Evolutionary conservation across 2,329 filamentous ascomycete species (phyloP), one percentile per base, ranked within the genome.

Genomic region (Exophiala mesophila): DNA sequence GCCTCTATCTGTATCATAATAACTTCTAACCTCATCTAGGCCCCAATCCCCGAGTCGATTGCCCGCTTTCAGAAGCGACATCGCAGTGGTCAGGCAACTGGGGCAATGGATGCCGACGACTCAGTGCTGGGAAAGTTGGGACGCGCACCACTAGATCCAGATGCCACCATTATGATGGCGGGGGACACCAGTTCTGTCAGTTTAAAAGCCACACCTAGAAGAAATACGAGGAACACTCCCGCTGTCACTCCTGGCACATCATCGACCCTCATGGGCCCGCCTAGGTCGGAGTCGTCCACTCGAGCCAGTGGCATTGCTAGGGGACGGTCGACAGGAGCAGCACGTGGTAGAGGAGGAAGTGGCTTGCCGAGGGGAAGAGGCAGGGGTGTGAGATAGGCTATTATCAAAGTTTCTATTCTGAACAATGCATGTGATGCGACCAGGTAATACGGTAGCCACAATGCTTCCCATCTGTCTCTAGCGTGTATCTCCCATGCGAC

Each of bases 11-110:
- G 8, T 28, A n/a, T n/a, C n/a, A n/a, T n/a, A n/a, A n/a, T n/a
- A n/a, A n/a, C n/a, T n/a, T n/a, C n/a, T n/a, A n/a, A n/a, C 23
- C 23, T 39, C 3, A 18, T 21, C 8, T 44, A 92, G 85, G 85
- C 85, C 1, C 89, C 89, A 0, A 79, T 94, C 52, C 61, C 81
- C 6, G 88, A 95, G 55, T 94, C 88, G 1, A 95, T 95, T 60
- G 76, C 76, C 45, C 73, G 82, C 54, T 78, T 75, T 56, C 72
- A 79, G 42, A 71, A 73, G 48, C 77, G 78, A 44, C 71, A 73
- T 17, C 66, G 74, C 45, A 58, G 12, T 15, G 44, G 36, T 24
- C 43, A 44, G 29, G 40, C 19, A 15, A 19, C 18, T 16, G 17
- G 10, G 5, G 41, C 48, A 17, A 45, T 41, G 9, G 32, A 36